Base-by-base conservation (phyloP, 1,139 yeast genomes). In the Taphrina deformans region DNA sequence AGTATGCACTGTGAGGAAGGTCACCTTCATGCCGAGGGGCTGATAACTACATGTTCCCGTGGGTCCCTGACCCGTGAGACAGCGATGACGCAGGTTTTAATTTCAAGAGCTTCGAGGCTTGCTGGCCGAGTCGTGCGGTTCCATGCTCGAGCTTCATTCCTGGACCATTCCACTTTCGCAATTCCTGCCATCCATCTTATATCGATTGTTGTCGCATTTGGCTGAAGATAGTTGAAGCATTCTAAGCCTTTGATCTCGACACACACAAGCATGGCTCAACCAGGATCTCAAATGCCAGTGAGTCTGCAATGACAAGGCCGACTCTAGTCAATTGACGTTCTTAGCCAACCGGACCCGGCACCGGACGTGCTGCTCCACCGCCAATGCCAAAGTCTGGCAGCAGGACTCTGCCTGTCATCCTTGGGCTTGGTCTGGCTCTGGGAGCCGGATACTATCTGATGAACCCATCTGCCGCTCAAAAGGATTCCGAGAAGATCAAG, bases 401-500 rank as follows among this genome's bases (percentile, higher is more conserved):
- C n/a, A 29, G 31, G 21, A 41, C 56, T 6, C 21, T 59, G 23
- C 63, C 63, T 9, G 51, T 59, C 55, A 21, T 59, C 12, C 63
- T 59, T 45, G 63, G 50, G 12, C 56, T 59, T 9, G 63, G 63
- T 38, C n/a, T 40, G 16, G 63, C 56, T 3, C 56, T 50, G 14
- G 63, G 63, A 46, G 63, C 63, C 12, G 63, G 63, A 1, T 59
- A 59, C 63, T 59, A 59, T 50, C 33, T 59, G 46, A 59, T 59
- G 63, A 59, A 59, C 41, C 63, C 63, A 1, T 35, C 63, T 9
- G 35, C 55, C 12, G 63, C 63, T 4, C 63, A 59, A 40, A 48
- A 59, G 31, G 63, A 59, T 24, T 38, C 56, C 41, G 63, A 59
- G 31, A 50, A 50, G 51, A 59, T 59, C 56, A 59, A 59, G 63